Base-by-base conservation (phyloP, 1,284 basidiomycete genomes). In the Puccinia coronata region DNA sequence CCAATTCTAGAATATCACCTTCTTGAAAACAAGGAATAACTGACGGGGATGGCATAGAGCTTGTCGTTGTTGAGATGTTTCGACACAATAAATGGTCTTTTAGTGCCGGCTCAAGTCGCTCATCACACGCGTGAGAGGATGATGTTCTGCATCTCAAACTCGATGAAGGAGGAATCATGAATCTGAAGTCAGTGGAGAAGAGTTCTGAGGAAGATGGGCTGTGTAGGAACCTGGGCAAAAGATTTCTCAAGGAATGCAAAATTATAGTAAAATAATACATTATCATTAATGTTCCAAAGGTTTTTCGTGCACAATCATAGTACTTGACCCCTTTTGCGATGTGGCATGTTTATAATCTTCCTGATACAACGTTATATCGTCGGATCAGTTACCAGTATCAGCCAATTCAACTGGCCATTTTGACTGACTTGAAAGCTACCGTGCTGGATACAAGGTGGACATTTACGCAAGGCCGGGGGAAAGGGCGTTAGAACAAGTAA, bases 401-500 rank as follows among this genome's bases (percentile, higher is more conserved):
- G 63, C n/a, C 63, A 67, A 47, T 67, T 43, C 39, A 47, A 41
- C 63, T 43, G 39, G 41, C 63, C 63, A 39, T 67, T 43, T 47
- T 41, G 63, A 67, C 36, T 67, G 63, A 67, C 63, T 67, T 67
- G 63, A 67, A 67, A 41, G 28, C 63, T 47, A 67, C 41, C 39
- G 41, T 67, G 63, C 63, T 41, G 63, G 63, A 67, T 23, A 67
- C 39, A 67, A 67, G 63, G 63, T 67, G 63, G 63, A 6, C 63
- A 39, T 67, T 67, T 47, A 41, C 63, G 41, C 23, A 43, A 67
- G 41, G 63, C 23, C 63, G 20, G 63, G 34, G 63, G 63, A 43
- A 43, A 67, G 63, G 63, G 63, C 63, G 63, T 67, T 67, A 67
- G 63, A 67, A 67, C 39, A 67, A 67, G 63, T 47, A 67, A 67